Percentiles rank a stretch among this genome's conserved stretches.
Evolutionary conservation across 2,329 filamentous ascomycete species (phyloP).

Genomic region (Fusarium haematococcum): DNA sequence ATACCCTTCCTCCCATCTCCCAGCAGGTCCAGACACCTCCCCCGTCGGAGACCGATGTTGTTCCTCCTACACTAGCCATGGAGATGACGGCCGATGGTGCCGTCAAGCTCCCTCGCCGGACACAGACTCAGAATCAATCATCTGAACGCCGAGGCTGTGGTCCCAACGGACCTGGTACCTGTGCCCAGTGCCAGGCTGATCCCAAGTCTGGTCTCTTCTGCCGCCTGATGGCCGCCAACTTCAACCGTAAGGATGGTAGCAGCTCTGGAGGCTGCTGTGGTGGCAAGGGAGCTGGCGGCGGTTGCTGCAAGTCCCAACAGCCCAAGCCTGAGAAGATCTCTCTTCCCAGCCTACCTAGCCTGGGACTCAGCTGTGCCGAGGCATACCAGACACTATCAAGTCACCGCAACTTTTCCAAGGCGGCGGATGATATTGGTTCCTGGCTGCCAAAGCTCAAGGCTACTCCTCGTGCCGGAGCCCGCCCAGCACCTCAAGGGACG

Average conservation of each 20-base stretch:
- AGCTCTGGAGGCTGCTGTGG: conserved; percentile 70
- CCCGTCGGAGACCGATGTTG: conserved; percentile 70
- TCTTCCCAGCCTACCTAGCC: conserved; percentile 54
- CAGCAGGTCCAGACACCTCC: conserved; percentile 68
- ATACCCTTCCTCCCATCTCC: conserved; percentile 55
- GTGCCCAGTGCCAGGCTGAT: conserved; percentile 81
- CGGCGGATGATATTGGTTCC: conserved; percentile 77
- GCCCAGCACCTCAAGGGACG: conserved; percentile 49
- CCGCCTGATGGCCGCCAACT: conserved; percentile 79
- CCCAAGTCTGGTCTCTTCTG: conserved; percentile 87
- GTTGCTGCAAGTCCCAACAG: conserved; percentile 69
- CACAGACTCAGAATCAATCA: conserved; percentile 47
- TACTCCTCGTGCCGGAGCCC: conserved; percentile 54
- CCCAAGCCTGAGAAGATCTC: conserved; percentile 50
- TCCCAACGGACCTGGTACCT: conserved; percentile 80
- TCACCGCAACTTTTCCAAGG: conserved; percentile 80
- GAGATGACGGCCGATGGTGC: conserved; percentile 71
- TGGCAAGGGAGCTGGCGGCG: conserved; percentile 67
- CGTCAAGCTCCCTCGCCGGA: conserved; percentile 66
- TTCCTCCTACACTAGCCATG: conserved; percentile 63
- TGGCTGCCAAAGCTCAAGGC: conserved; percentile 82
- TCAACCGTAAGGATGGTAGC: conserved; percentile 57
- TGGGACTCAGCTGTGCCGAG: conserved; percentile 79
- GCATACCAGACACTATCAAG: conserved; percentile 83
- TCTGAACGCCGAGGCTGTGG: conserved; percentile 61